Base-by-base conservation (phyloP, 2,329 filamentous ascomycete genomes). In the Graphilbum sp. region DNA sequence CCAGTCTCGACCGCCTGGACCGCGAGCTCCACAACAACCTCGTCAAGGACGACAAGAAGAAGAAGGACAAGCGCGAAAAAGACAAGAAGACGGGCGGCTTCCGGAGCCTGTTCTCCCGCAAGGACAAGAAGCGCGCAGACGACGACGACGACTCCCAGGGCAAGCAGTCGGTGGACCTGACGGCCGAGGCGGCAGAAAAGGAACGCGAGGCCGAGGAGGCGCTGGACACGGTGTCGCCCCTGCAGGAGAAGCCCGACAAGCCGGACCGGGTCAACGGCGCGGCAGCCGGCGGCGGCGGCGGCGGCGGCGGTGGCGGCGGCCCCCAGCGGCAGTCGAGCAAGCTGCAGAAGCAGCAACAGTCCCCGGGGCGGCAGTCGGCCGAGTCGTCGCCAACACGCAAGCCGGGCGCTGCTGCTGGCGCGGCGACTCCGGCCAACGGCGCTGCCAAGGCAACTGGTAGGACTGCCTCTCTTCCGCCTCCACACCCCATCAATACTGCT, bases 1-100 rank as follows among this genome's bases (percentile, higher is more conserved):
- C 70, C 36, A 92, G 83, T 52, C 63, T 92, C 34, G 86, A 94
- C 45, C 75, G 69, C 41, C 58, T 83, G 13, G 75, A 81, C 41
- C 86, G 81, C 59, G 69, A 72, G 16, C 15, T 40, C 21, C 41
- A 42, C 35, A 62, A 57, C 43, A 19, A 47, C 15, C 41, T 52
- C 13, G 41, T 44, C 38, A 81, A 82, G 55, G 80, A 88, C 35
- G 79, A 83, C 47, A 81, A 80, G 57, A 78, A 74, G 55, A 83
- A 76, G 54, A 78, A 74, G 55, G 86, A 75, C 52, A 67, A 69
- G 55, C 86, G 75, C 52, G 66, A 69, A 48, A 66, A 83, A 37
- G 79, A 85, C 41, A 88, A 71, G 55, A 72, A 72, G 47, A 57
- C 67, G 2, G 66, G 69, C 41, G 64, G 57, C 12, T 62, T 76